Percentiles rank a stretch among this genome's conserved stretches.
Conservation (phyloP, 1,284 basidiomycete species). For the Cutaneotrichosporon mucoides region DNA sequence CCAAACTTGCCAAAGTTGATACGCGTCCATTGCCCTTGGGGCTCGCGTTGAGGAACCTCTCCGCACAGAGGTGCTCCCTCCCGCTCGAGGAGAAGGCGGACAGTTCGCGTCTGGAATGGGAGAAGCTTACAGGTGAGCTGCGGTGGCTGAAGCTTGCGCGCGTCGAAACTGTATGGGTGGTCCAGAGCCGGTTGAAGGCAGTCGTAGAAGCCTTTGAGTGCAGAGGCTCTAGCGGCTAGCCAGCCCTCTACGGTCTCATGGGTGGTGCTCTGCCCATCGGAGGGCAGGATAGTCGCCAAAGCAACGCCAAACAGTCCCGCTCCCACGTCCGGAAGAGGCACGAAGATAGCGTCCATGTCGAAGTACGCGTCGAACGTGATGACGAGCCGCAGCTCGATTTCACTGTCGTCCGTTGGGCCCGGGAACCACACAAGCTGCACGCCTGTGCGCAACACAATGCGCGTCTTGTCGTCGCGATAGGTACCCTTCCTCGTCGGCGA, state of each 20-base stretch:
- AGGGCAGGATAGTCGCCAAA: constrained; percentile 32
- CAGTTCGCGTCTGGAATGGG: constrained; percentile 74
- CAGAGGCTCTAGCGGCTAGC: constrained; percentile 17
- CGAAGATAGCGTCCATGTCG: constrained; percentile 21
- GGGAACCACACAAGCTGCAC: constrained; percentile 34
- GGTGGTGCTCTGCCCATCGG: not conserved
- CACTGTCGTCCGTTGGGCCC: constrained; percentile 5
- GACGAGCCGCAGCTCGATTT: constrained; percentile 45
- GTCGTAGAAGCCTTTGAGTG: constrained; percentile 57
- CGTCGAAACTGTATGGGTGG: constrained; percentile 48
- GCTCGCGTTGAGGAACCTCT: not conserved
- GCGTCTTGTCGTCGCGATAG: constrained; percentile 22
- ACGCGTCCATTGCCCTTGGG: constrained; percentile 10
- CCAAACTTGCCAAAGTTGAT: constrained; percentile 12
- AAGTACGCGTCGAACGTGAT: constrained; percentile 54
- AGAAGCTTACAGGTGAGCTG: constrained; percentile 62
- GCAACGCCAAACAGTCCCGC: constrained; percentile 33
- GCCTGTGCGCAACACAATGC: constrained; percentile 26
- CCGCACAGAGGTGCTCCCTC: constrained; percentile 52
- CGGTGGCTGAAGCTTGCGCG: constrained; percentile 59
- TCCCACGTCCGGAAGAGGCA: constrained; percentile 43
- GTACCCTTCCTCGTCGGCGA: constrained; percentile 14
- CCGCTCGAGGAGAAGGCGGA: constrained; percentile 65
- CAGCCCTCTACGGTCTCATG: constrained; percentile 6
- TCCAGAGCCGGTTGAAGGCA: constrained; percentile 61